Percentiles rank a stretch among this genome's conserved stretches.
Evolutionary conservation across 371 early-diverging fungal species (phyloP).

Genomic region (Mucor circinelloides): DNA sequence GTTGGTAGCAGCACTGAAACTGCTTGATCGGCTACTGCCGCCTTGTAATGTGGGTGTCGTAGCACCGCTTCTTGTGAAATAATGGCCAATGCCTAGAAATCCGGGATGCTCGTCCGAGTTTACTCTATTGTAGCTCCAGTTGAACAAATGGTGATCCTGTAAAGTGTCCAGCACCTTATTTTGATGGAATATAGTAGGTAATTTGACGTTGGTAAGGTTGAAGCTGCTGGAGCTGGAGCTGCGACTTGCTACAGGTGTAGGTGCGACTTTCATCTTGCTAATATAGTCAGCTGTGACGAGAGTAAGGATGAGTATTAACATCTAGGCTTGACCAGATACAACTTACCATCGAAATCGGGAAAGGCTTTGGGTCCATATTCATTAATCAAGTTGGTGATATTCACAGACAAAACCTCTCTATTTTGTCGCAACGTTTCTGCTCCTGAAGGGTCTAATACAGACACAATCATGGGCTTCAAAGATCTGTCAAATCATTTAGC

Average conservation of each 20-base stretch:
- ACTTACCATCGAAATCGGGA: conserved; percentile 67
- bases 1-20: conserved; percentile 20
- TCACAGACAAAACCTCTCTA: conserved; percentile 70
- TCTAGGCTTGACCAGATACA: too few relatives aligned
- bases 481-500: conserved; percentile 46
- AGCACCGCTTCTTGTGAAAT: conserved; percentile 29
- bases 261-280: conserved; percentile 2
- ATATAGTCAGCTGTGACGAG: conserved; percentile 16
- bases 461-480: conserved; percentile 75
- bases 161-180: conserved; percentile 67
- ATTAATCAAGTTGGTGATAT: conserved; percentile 77
- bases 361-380: conserved; percentile 86
- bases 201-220: conserved; percentile 11
- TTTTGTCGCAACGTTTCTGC: conserved; percentile 59
- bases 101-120: conserved; percentile 25
- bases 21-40: conserved; percentile 25
- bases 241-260: conserved; percentile 8
- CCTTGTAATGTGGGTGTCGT: conserved; percentile 10
- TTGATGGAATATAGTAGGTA: conserved; percentile 44
- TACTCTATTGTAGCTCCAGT: conserved; percentile 10
- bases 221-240: conserved; percentile 15
- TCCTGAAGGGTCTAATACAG: conserved; percentile 57
- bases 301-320: too few relatives aligned
- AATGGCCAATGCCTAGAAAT: conserved; percentile 18
- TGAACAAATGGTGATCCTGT: conserved; percentile 47